Evolutionary conservation across 768 basidiomycete genomes (phyloP), one percentile per base, ranked within the genome.

Genomic region (Grammothele lineata): DNA sequence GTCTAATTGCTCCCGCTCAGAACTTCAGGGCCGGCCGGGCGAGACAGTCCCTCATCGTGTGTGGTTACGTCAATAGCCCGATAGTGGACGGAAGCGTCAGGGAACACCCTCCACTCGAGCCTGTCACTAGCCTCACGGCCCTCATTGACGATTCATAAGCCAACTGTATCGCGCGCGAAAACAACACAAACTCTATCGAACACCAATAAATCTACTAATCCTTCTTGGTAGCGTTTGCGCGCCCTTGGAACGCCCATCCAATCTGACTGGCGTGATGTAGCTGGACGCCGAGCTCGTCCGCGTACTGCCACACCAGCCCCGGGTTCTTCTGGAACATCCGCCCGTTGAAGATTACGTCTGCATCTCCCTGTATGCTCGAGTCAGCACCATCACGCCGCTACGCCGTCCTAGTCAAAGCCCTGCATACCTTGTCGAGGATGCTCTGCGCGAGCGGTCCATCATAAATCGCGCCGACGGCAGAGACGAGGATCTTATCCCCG

Each of bases 271-370:
- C 73, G 8, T 69, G n/a, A 22, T 68, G 64, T 24, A 77, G 66
- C 37, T 66, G 54, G 5, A 80, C 73, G 5, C 71, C 76, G 25
- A 82, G 54, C 38, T 79, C 75, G n/a, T 78, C 74, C 4, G 80
- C 78, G 57, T 76, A 78, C 57, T 56, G 39, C 66, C 64, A 71
- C 14, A 70, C 67, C 2, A 64, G 50, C 0, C 70, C 74, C 0
- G 81, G 81, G 51, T 83, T 75, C 63, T 75, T 76, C 62, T 75
- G 73, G 67, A 83, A 82, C 40, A 69, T 65, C 26, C 57, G 37
- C 9, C 55, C 57, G 27, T 54, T 44, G 19, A 58, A 48, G 10
- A 51, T 65, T 3, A 77, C 74, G 57, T 90, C 86, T 1, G 81
- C 79, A 41, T 75, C 62, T 4, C 70, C 80, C 5, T 49, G 47